phyloP scores from a whole-genome alignment of 331 rosid genomes.

The Malus hybrid region DNA sequence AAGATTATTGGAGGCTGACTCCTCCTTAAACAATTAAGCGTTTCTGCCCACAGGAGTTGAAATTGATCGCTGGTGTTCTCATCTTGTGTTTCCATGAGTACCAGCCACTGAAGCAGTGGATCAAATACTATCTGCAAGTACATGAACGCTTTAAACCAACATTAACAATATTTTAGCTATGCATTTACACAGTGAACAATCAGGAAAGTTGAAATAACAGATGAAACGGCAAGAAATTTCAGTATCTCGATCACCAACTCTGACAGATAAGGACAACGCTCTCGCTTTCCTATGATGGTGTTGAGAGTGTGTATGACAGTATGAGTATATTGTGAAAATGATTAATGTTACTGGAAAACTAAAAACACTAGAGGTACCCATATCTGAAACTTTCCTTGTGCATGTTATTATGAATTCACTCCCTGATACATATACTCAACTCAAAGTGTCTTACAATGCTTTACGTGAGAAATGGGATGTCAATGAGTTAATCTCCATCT shows the following conservation, averaged over 20 bases:
- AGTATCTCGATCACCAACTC: not conserved
- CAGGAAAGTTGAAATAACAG: not conserved
- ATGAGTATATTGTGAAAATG: too few relatives aligned
- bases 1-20: conserved; percentile 53
- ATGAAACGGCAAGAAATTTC: conserved; percentile 28
- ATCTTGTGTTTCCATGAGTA: conserved; percentile 34
- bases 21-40: conserved; percentile 37
- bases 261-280: not conserved
- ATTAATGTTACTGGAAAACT: too few relatives aligned
- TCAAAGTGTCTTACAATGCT: too few relatives aligned
- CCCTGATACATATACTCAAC: too few relatives aligned
- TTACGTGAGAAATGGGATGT: too few relatives aligned
- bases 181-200: not conserved
- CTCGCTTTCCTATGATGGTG: not conserved
- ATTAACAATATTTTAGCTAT: not conserved
- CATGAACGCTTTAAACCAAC: not conserved
- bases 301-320: too few relatives aligned
- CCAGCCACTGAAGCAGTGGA: conserved; percentile 64
- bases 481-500: too few relatives aligned
- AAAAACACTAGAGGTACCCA: too few relatives aligned
- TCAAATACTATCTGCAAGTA: conserved; percentile 45
- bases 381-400: too few relatives aligned
- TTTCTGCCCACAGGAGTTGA: conserved; percentile 56
- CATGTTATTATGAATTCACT: too few relatives aligned
- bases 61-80: conserved; percentile 26